Conservation (phyloP, 768 basidiomycete species). For the Leccinum uliginosum region DNA sequence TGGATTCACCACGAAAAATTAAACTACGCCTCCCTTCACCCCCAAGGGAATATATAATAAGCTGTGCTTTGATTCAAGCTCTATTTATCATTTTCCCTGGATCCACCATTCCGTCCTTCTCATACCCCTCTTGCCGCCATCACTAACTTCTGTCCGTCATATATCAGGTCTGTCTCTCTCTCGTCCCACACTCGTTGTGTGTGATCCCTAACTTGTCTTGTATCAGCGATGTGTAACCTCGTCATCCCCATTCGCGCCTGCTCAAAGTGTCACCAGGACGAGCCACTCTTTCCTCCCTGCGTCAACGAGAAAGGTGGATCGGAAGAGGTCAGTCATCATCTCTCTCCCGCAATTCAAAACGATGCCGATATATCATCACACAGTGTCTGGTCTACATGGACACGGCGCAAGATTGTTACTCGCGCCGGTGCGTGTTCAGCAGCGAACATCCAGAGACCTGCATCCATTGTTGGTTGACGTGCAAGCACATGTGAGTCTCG, state of each 20-base stretch:
- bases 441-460: slow-evolving; percentile 25
- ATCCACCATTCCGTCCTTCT: background rate
- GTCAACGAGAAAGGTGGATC: slow-evolving; percentile 17
- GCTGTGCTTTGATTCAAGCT: background rate
- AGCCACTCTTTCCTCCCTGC: slow-evolving; percentile 24
- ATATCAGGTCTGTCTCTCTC: background rate
- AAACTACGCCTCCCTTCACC: background rate
- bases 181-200: background rate
- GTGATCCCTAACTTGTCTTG: background rate
- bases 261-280: slow-evolving; percentile 23
- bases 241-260: slow-evolving; percentile 30
- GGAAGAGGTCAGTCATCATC: slow-evolving; percentile 14
- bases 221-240: slow-evolving; percentile 27
- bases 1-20: slow-evolving; percentile 11
- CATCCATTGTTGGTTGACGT: slow-evolving; percentile 26
- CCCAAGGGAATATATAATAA: slow-evolving; percentile 14
- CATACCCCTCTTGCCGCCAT: background rate
- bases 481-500: slow-evolving; percentile 23
- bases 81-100: background rate
- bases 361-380: no score
- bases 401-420: slow-evolving; percentile 29
- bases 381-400: slow-evolving; percentile 27
- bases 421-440: slow-evolving; percentile 28
- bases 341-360: background rate
- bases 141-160: background rate